Evolutionary conservation across 306 rosid genomes (phyloP).

Genomic region (Gillenia trifoliata): DNA sequence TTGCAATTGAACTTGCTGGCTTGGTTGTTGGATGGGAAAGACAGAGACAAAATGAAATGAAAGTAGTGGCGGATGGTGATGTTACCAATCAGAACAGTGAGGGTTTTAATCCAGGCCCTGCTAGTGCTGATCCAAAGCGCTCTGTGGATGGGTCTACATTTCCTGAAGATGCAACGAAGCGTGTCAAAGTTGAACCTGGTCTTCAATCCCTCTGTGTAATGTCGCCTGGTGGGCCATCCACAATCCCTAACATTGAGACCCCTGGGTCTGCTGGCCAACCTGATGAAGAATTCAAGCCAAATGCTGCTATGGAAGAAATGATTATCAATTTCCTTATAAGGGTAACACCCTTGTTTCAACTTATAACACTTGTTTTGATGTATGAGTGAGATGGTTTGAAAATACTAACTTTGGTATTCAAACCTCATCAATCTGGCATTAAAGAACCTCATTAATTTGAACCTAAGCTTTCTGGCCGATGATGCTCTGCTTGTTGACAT

Average conservation of each 20-base stretch:
- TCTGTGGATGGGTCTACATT: slow-evolving; percentile 80
- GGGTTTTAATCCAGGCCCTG: slow-evolving; percentile 59
- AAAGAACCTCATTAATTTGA: neutral
- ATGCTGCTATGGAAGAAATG: slow-evolving; percentile 99
- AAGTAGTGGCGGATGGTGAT: slow-evolving; percentile 68
- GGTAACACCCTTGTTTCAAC: slow-evolving; percentile 48
- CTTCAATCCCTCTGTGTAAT: slow-evolving; percentile 80
- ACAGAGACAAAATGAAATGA: slow-evolving; percentile 91
- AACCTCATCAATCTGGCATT: neutral
- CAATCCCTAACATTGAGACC: slow-evolving; percentile 86
- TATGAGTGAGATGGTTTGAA: slow-evolving; percentile 6
- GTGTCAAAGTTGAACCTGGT: slow-evolving; percentile 97
- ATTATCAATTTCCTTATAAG: slow-evolving; percentile 92
- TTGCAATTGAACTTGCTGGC: slow-evolving; percentile 98
- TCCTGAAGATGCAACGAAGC: slow-evolving; percentile 83
- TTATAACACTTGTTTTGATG: slow-evolving; percentile 7
- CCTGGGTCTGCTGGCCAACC: slow-evolving; percentile 93
- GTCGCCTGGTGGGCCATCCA: slow-evolving; percentile 98
- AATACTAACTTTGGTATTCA: neutral
- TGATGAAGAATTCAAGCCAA: slow-evolving; percentile 98
- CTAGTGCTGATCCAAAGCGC: slow-evolving; percentile 62
- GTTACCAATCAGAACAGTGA: slow-evolving; percentile 57
- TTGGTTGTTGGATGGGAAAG: slow-evolving; percentile 99
- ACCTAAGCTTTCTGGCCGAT: slow-evolving; percentile 8
- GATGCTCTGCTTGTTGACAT: neutral